Conservation (phyloP, 441 rosid genomes). For the Melastoma candidum region DNA sequence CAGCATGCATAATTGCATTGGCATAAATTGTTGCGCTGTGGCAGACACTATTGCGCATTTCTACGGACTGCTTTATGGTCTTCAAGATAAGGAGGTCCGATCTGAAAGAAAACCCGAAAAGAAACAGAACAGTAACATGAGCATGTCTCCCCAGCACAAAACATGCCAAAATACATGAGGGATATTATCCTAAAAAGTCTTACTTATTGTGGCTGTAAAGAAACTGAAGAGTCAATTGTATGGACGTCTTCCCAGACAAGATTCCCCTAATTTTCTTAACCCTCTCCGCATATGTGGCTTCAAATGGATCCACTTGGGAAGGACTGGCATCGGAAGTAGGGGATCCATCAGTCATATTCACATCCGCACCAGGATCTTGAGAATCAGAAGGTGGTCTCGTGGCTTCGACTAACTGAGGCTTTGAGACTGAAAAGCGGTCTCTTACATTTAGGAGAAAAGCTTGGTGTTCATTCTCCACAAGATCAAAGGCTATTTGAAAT, state of each 20-base stretch:
- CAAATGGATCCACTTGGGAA: constrained; percentile 49
- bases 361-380: constrained; percentile 49
- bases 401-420: constrained; percentile 38
- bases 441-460: constrained; percentile 89
- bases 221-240: constrained; percentile 84
- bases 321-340: constrained; percentile 27
- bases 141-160: too few species aligned
- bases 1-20: constrained; percentile 99
- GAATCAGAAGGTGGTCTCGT: constrained; percentile 32
- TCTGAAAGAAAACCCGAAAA: constrained; percentile 25
- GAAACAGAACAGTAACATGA: background rate
- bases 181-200: constrained; percentile 12
- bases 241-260: constrained; percentile 91
- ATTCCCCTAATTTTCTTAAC: constrained; percentile 74
- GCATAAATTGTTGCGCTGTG: constrained; percentile 97
- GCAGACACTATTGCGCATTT: constrained; percentile 95
- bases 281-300: constrained; percentile 65
- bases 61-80: constrained; percentile 94
- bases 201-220: constrained; percentile 92
- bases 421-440: constrained; percentile 65
- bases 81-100: constrained; percentile 86
- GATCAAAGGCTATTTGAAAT: constrained; percentile 90
- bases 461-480: constrained; percentile 96
- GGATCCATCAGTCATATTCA: constrained; percentile 70
- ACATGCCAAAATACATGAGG: background rate